phyloP scores from a whole-genome alignment of 169 alveolate species.

The Eimeria brunetti region DNA sequence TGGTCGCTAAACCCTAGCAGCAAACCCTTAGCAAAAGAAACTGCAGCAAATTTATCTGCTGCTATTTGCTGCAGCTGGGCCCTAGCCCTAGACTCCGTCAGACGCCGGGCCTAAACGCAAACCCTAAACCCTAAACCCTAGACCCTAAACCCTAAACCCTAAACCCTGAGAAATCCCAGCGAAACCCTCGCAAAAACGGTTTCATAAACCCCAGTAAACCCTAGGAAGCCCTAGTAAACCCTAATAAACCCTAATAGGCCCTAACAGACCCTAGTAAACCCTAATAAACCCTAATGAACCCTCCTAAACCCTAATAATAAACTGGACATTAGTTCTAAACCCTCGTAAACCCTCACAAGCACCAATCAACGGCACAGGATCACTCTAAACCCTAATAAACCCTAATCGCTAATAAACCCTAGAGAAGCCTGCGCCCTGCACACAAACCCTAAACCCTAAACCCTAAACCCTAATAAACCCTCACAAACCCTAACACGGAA shows the following conservation, averaged over 20 bases:
- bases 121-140: constrained; percentile 33
- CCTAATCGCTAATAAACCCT: background rate
- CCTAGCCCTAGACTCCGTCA: background rate
- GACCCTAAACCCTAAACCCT: constrained; percentile 21
- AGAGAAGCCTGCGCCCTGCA: too few species aligned
- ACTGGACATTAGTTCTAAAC: too few species aligned
- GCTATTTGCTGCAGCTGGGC: background rate
- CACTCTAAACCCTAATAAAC: too few species aligned
- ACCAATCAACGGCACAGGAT: too few species aligned
- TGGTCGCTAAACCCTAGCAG: background rate
- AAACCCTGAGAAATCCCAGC: background rate
- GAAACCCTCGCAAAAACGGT: too few species aligned
- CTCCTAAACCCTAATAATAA: background rate
- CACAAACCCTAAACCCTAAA: too few species aligned
- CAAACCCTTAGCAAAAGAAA: background rate
- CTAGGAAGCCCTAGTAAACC: too few species aligned
- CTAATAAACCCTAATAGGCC: too few species aligned
- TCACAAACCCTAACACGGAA: too few species aligned
- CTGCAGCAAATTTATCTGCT: background rate
- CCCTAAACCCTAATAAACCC: constrained; percentile 13
- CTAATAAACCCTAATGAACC: background rate
- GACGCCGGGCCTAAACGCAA: background rate
- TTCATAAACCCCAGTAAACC: too few species aligned
- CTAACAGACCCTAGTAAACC: background rate
- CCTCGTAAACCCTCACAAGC: too few species aligned